These are phyloP conservation scores for Clarkia xantiana DNA, from an alignment of 345 rosid species.

Conservation along the genomic window DNA sequence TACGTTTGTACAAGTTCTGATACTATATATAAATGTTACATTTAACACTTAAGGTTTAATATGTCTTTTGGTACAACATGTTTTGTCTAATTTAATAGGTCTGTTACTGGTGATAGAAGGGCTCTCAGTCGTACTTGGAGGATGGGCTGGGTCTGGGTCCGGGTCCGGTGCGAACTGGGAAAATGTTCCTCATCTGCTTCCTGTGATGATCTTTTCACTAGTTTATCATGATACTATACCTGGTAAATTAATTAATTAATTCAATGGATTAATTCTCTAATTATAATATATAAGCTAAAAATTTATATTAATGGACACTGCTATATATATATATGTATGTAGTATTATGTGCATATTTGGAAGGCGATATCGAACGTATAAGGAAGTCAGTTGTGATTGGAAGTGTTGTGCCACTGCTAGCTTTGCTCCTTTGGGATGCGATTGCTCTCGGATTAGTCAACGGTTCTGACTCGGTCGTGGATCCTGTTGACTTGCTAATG, in stretches of 20 bases:
- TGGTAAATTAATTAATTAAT: too few species aligned
- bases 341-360: slow-evolving; percentile 60
- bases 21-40: too few species aligned
- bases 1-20: slow-evolving; percentile 8
- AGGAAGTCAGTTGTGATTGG: slow-evolving; percentile 41
- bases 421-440: slow-evolving; percentile 48
- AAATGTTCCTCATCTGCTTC: slow-evolving; percentile 38
- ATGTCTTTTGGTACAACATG: too few species aligned
- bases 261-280: not conserved
- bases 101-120: slow-evolving; percentile 42
- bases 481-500: slow-evolving; percentile 40
- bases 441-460: slow-evolving; percentile 34
- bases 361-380: slow-evolving; percentile 34
- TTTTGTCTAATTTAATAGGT: slow-evolving; percentile 13
- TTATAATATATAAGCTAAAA: too few species aligned
- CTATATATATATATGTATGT: not conserved
- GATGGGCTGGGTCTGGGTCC: slow-evolving; percentile 37
- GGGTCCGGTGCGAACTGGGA: slow-evolving; percentile 38
- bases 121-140: slow-evolving; percentile 25
- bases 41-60: too few species aligned
- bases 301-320: not conserved
- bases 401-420: slow-evolving; percentile 37
- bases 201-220: slow-evolving; percentile 46
- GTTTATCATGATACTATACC: slow-evolving; percentile 51
- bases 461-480: slow-evolving; percentile 22